Percentiles rank a stretch among this genome's conserved stretches.
These are phyloP conservation scores for Nidula microcarpa DNA, from an alignment of 768 basidiomycete species.

Conservation along the genomic window DNA sequence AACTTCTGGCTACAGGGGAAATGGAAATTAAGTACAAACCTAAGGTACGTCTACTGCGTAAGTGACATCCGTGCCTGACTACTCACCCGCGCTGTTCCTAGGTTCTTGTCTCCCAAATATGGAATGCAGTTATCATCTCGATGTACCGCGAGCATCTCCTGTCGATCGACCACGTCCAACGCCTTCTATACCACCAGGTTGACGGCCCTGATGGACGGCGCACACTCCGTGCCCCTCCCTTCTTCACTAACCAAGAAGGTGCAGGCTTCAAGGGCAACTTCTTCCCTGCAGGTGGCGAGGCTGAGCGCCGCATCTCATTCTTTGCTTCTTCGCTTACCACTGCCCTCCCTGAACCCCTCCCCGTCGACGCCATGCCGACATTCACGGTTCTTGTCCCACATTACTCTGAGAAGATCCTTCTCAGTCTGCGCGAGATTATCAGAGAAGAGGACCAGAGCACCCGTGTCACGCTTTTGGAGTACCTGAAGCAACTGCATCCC, in stretches of 20 bases:
- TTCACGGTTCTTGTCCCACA: conserved; percentile 99
- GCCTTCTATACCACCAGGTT: conserved; percentile 95
- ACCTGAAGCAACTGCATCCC: conserved; percentile 97
- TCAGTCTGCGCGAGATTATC: conserved; percentile 97
- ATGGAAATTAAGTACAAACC: conserved; percentile 99
- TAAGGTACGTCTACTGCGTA: conserved; percentile 37
- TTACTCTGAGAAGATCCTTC: conserved; percentile 97
- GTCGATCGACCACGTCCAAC: conserved; percentile 97
- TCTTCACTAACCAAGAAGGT: conserved; percentile 91
- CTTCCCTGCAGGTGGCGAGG: conserved; percentile 93
- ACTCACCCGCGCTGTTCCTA: not conserved
- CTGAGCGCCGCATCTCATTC: conserved; percentile 97
- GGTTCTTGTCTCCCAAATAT: conserved; percentile 96
- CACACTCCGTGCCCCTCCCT: conserved; percentile 92
- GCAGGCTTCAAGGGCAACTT: conserved; percentile 74
- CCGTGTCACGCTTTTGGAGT: conserved; percentile 95
- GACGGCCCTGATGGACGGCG: conserved; percentile 87
- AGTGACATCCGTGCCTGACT: too few species aligned
- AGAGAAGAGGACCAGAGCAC: conserved; percentile 96
- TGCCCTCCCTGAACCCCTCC: conserved; percentile 89
- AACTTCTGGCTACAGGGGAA: conserved; percentile 90
- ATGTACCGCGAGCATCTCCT: conserved; percentile 99
- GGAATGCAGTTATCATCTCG: conserved; percentile 99
- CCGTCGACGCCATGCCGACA: conserved; percentile 98
- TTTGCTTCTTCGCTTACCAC: conserved; percentile 98